Evolutionary conservation across 805 yeast species (phyloP).

Genomic region (Wickerhamiella nectarea): DNA sequence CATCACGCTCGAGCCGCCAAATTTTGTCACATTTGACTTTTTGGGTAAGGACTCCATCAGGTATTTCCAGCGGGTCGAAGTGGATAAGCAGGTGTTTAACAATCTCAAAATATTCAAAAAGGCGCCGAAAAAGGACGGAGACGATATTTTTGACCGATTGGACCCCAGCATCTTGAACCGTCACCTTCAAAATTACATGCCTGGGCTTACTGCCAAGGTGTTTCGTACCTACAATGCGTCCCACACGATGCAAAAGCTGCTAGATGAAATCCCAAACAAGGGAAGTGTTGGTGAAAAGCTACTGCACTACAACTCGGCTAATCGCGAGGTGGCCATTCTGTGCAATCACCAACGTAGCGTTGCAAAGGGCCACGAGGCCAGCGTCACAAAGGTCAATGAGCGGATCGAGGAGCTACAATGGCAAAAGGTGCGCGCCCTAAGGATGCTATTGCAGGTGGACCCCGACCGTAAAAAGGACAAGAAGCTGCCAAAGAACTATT

Average conservation of each 20-base stretch:
- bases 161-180: conserved; percentile 74
- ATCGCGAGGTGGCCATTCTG: conserved; percentile 84
- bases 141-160: conserved; percentile 79
- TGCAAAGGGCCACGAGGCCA: conserved; percentile 66
- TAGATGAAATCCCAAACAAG: conserved; percentile 69
- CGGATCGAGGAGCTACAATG: conserved; percentile 68
- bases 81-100: conserved; percentile 82
- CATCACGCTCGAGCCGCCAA: conserved; percentile 72
- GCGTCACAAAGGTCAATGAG: conserved; percentile 67
- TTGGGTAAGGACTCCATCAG: conserved; percentile 92
- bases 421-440: conserved; percentile 65
- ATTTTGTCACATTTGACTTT: conserved; percentile 76
- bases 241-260: conserved; percentile 89
- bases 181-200: conserved; percentile 79
- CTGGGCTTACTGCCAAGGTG: conserved; percentile 89
- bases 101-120: conserved; percentile 77
- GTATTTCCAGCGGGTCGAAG: conserved; percentile 83
- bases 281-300: conserved; percentile 83
- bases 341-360: conserved; percentile 96
- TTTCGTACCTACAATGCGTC: conserved; percentile 97
- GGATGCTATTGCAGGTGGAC: conserved; percentile 56
- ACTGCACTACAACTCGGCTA: conserved; percentile 83
- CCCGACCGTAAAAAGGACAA: conserved; percentile 35
- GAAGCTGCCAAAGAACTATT: conserved; percentile 36
- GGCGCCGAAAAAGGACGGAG: conserved; percentile 81